phyloP scores from a whole-genome alignment of 1,284 basidiomycete genomes.

The Pseudozyma sp. region DNA sequence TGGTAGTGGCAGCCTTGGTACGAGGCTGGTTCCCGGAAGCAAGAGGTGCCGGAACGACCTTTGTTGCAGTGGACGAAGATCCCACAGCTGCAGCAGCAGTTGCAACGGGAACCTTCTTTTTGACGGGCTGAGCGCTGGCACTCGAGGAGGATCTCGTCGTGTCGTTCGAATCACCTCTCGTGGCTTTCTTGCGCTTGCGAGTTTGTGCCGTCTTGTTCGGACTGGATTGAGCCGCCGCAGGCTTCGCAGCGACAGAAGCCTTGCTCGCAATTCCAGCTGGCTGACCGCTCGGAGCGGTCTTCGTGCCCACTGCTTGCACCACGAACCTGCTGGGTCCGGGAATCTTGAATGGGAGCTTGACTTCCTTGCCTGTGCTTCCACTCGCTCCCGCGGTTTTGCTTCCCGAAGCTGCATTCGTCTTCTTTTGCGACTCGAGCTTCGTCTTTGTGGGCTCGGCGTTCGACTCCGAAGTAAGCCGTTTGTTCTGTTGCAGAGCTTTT shows the following conservation, averaged over 20 bases:
- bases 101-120: neutral
- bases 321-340: neutral
- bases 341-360: neutral
- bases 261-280: no score
- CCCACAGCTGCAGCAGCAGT: neutral
- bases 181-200: constrained; percentile 5
- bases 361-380: neutral
- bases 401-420: neutral
- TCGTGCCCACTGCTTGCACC: no score
- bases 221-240: no score
- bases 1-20: neutral
- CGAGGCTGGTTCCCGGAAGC: neutral
- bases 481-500: neutral
- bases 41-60: neutral
- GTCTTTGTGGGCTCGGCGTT: neutral
- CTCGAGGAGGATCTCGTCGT: neutral
- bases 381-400: neutral
- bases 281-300: no score
- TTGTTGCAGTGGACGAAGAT: neutral
- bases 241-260: no score
- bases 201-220: no score
- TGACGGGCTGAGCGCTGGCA: constrained; percentile 1
- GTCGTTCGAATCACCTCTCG: neutral
- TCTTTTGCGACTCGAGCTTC: neutral
- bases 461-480: no score